A percentile compares a stretch with the other conserved stretches of the same genome.
These are phyloP conservation scores for Fusarium protoensiforme DNA, from an alignment of 2,329 filamentous ascomycete genomes.

Conservation along the genomic window DNA sequence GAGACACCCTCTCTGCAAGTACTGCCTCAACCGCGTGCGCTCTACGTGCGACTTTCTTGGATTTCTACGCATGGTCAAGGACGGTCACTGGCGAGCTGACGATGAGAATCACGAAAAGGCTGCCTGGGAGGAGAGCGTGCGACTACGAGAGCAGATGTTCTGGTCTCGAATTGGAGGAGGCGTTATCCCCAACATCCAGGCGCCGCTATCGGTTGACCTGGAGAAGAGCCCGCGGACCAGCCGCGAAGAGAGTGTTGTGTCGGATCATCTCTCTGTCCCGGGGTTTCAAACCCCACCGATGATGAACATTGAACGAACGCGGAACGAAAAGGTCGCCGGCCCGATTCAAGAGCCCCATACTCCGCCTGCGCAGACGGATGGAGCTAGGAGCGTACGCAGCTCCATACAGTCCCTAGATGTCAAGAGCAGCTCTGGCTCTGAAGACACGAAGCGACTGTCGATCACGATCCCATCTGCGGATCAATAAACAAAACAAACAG, in stretches of 20 bases:
- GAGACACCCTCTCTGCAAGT: conserved; percentile 88
- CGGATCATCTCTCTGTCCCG: conserved; percentile 34
- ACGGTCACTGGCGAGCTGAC: conserved; percentile 89
- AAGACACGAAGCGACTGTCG: conserved; percentile 43
- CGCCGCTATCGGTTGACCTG: conserved; percentile 37
- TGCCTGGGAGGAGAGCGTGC: conserved; percentile 95
- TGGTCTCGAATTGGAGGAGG: conserved; percentile 94
- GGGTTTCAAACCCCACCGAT: conserved; percentile 37
- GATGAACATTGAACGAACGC: conserved; percentile 35
- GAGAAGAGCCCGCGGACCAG: conserved; percentile 50
- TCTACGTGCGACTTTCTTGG: conserved; percentile 93
- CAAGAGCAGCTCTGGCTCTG: conserved; percentile 37
- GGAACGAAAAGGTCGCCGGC: conserved; percentile 19
- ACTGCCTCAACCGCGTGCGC: conserved; percentile 85
- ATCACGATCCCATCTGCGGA: conserved; percentile 42
- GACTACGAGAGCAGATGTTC: conserved; percentile 93
- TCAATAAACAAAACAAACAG: conserved; percentile 13
- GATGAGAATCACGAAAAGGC: conserved; percentile 85
- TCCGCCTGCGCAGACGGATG: conserved; percentile 46
- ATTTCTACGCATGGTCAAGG: conserved; percentile 90
- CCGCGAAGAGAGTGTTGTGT: conserved; percentile 43
- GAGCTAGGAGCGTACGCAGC: conserved; percentile 37
- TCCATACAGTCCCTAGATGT: conserved; percentile 44
- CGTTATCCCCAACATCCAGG: conserved; percentile 74
- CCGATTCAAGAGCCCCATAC: conserved; percentile 43